phyloP scores from a whole-genome alignment of 2,329 filamentous ascomycete species.

The Ploettnerulaceae sp. region DNA sequence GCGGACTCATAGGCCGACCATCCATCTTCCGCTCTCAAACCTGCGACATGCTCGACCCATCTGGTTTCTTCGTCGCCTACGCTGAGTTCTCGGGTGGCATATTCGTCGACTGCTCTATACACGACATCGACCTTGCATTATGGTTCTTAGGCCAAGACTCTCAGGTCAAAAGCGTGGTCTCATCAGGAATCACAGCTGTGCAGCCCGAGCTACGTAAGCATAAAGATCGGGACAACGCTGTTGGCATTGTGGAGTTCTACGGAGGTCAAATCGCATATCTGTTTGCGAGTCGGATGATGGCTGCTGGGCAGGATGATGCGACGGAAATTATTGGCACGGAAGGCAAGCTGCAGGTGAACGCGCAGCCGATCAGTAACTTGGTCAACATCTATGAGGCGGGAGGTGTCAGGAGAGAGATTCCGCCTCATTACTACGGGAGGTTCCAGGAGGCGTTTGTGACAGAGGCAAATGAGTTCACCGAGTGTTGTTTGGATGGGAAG shows the following conservation, averaged over 20 bases:
- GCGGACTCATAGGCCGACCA: conserved; percentile 54
- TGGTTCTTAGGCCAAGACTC: conserved; percentile 57
- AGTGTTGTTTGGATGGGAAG: conserved; percentile 50
- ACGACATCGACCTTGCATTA: conserved; percentile 62
- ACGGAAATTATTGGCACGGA: conserved; percentile 64
- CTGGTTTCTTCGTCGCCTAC: conserved; percentile 64
- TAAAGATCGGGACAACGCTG: conserved; percentile 57
- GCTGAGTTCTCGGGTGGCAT: conserved; percentile 62
- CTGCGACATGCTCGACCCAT: conserved; percentile 60
- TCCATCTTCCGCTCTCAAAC: conserved; percentile 61
- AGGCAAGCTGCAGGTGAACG: conserved; percentile 59
- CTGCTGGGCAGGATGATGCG: conserved; percentile 60
- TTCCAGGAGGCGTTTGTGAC: conserved; percentile 60
- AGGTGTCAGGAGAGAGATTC: conserved; percentile 56
- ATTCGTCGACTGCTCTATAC: conserved; percentile 67
- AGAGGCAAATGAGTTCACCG: conserved; percentile 60
- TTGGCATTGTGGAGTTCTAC: conserved; percentile 62
- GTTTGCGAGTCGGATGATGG: conserved; percentile 62
- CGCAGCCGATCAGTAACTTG: conserved; percentile 49
- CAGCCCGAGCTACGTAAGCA: conserved; percentile 52
- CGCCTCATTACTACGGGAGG: conserved; percentile 55
- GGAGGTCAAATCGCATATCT: conserved; percentile 60
- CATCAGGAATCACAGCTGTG: conserved; percentile 54
- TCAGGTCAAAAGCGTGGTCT: conserved; percentile 50
- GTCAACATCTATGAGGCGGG: conserved; percentile 49